These are phyloP conservation scores for Cordyceps fumosorosea DNA, from an alignment of 2,329 filamentous ascomycete species.

Conservation along the genomic window DNA sequence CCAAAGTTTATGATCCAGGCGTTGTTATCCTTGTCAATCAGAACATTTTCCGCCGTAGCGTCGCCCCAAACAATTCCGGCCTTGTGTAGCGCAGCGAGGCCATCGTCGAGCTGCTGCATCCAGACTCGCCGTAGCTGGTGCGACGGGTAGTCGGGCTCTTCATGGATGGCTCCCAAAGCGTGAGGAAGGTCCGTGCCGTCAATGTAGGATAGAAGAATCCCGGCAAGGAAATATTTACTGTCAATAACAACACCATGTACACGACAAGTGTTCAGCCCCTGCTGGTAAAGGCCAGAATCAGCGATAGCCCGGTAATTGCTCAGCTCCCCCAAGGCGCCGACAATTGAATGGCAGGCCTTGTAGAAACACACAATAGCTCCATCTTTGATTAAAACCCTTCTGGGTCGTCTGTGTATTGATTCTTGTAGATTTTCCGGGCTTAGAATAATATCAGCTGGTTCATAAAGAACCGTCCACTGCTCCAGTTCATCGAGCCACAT, in stretches of 20 bases:
- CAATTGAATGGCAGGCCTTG: not conserved
- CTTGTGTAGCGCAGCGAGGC: not conserved
- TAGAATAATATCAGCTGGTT: not conserved
- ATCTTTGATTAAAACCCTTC: not conserved
- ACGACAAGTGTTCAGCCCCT: not conserved
- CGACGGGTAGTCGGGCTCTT: not conserved
- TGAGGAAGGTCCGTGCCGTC: not conserved
- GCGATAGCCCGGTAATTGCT: not conserved
- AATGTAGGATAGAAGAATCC: not conserved
- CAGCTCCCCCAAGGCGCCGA: not conserved
- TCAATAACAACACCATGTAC: not conserved
- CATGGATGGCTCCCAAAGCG: not conserved
- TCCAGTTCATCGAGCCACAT: not conserved
- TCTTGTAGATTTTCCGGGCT: not conserved
- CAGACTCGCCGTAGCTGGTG: not conserved
- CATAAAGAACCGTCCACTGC: not conserved
- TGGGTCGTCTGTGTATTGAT: not conserved
- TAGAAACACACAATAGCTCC: not conserved
- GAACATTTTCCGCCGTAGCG: not conserved
- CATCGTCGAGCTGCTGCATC: not conserved
- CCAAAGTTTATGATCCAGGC: slow-evolving; percentile 27
- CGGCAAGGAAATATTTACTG: not conserved
- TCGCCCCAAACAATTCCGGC: not conserved
- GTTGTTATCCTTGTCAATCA: slow-evolving; percentile 22
- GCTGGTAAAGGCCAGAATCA: not conserved